phyloP scores from a whole-genome alignment of 495 filamentous ascomycete genomes.

The Aspergillus hancockii region DNA sequence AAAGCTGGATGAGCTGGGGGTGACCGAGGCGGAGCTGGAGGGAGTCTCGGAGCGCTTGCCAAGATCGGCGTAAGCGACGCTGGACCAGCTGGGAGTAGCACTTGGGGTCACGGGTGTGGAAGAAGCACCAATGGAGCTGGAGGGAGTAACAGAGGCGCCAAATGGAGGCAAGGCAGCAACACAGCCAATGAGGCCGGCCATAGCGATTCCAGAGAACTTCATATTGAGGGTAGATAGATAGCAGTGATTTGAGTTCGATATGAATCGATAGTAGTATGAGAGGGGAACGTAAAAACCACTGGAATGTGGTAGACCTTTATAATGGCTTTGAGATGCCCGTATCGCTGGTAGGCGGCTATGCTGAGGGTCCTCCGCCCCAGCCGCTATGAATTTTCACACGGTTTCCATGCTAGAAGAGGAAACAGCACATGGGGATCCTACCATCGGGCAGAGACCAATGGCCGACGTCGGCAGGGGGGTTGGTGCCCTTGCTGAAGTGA shows the following conservation, averaged over 20 bases:
- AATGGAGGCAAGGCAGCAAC: neutral
- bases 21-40: neutral
- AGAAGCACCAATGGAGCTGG: neutral
- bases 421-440: neutral
- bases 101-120: neutral
- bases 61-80: neutral
- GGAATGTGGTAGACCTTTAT: neutral
- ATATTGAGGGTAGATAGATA: neutral
- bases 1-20: neutral
- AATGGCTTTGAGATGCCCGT: neutral
- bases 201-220: neutral
- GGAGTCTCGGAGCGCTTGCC: neutral
- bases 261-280: neutral
- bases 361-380: neutral
- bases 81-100: neutral
- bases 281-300: neutral
- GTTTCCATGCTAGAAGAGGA: neutral
- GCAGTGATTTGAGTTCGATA: neutral
- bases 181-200: neutral
- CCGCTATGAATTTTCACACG: constrained; percentile 1
- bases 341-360: neutral
- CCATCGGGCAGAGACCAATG: neutral
- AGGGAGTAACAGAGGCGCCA: neutral
- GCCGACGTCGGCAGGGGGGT: neutral
- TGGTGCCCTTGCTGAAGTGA: neutral